Conservation (phyloP, 257 asterid species). For the Nicotiana noctiflora region DNA sequence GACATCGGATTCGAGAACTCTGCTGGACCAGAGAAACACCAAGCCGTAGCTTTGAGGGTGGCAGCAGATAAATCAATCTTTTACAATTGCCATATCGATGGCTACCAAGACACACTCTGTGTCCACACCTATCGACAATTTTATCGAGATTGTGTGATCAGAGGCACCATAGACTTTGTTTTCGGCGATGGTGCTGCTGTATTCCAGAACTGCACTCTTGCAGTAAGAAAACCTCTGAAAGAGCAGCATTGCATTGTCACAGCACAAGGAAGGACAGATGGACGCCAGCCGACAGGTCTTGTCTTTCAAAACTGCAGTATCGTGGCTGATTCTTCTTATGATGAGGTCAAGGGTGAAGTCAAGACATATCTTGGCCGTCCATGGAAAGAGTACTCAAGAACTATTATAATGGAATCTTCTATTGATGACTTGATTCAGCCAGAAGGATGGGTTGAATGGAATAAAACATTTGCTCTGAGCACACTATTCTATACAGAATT, state of each 20-base stretch:
- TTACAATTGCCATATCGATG: slow-evolving; percentile 71
- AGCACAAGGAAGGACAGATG: slow-evolving; percentile 73
- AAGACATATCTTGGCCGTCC: slow-evolving; percentile 72
- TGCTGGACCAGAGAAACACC: slow-evolving; percentile 70
- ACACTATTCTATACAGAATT: slow-evolving; percentile 67
- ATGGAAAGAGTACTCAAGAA: slow-evolving; percentile 70
- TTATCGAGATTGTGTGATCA: slow-evolving; percentile 59
- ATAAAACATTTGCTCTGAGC: slow-evolving; percentile 31
- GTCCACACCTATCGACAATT: slow-evolving; percentile 71
- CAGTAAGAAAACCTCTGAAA: slow-evolving; percentile 54
- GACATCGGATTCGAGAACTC: slow-evolving; percentile 75
- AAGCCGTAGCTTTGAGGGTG: slow-evolving; percentile 77
- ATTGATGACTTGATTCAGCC: slow-evolving; percentile 59
- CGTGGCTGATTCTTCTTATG: slow-evolving; percentile 40
- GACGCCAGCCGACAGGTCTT: slow-evolving; percentile 66
- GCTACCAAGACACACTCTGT: slow-evolving; percentile 78
- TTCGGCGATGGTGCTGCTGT: slow-evolving; percentile 80
- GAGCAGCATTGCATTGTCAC: slow-evolving; percentile 70
- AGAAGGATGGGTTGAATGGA: slow-evolving; percentile 74
- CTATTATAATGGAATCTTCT: slow-evolving; percentile 64
- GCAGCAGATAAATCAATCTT: slow-evolving; percentile 59
- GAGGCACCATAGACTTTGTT: slow-evolving; percentile 81
- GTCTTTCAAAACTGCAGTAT: slow-evolving; percentile 66
- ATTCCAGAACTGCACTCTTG: slow-evolving; percentile 69
- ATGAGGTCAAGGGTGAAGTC: slow-evolving; percentile 20